Base-by-base conservation (phyloP, 495 filamentous ascomycete species). In the Daldinia grandis region DNA sequence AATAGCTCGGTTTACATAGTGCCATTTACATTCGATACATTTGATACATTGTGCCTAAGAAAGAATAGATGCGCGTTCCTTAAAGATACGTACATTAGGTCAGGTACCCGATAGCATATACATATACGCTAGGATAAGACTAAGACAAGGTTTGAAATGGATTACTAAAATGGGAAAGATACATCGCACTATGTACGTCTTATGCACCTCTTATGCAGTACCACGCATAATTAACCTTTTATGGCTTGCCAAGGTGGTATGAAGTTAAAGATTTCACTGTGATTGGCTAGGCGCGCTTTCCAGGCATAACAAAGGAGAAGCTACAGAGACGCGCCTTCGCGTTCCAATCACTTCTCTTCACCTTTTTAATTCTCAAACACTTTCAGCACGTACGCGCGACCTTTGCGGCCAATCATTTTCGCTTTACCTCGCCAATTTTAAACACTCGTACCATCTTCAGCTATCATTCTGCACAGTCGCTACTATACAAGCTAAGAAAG, bases 331-430 rank as follows among this genome's bases (percentile, higher is more conserved):
- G 70, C 70, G 70, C 47, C 12, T 10, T 62, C 47, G 57, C 57
- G 56, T 65, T 68, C 70, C 65, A 68, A 68, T 65, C 59, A 49
- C 24, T 21, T 37, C 35, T 51, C 47, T 12, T 51, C 15, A 6
- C 27, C 31, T 30, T 15, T 15, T 44, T 40, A 68, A 64, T 65
- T 50, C 64, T 57, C 60, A 54, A 42, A 60, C 70, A 62, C 21
- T 71, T 56, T 65, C 60, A 60, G 31, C 64, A 65, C 49, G 35
- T 37, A 49, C 59, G 59, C 64, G 56, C 63, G 31, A 54, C 58
- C 40, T 42, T 63, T 54, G 21, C 38, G 24, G 35, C 75, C 75
- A 77, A 77, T 77, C 75, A 69, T 57, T 60, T 69, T 5, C 44
- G 4, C 1, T 28, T 38, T 54, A 27, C 40, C 58, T 69, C 67